Conservation (phyloP, 2,329 filamentous ascomycete species). For the Remersonia thermophila region DNA sequence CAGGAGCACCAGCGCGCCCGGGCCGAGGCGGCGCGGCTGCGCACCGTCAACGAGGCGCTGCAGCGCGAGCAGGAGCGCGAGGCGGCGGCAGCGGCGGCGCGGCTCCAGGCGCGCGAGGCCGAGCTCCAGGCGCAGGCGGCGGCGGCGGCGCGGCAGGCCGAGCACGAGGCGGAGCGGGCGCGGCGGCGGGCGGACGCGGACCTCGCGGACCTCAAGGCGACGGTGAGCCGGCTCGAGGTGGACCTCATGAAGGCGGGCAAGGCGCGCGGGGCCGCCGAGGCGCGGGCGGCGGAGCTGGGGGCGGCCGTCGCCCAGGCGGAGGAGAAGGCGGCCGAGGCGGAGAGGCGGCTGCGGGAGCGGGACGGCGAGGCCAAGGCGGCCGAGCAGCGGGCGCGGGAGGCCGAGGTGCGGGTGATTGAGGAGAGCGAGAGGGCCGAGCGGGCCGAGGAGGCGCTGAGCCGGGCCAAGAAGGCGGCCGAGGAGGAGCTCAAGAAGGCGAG, state of each 20-base stretch:
- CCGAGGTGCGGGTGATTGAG: slow-evolving; percentile 26
- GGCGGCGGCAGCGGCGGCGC: slow-evolving; percentile 30
- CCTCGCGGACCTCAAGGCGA: slow-evolving; percentile 48
- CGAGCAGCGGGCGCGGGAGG: slow-evolving; percentile 12
- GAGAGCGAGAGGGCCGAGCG: slow-evolving; percentile 21
- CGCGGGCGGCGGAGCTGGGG: slow-evolving; percentile 11
- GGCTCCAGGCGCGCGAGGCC: slow-evolving; percentile 15
- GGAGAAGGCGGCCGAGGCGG: slow-evolving; percentile 22
- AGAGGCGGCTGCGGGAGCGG: slow-evolving; percentile 19
- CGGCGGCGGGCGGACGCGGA: slow-evolving; percentile 45
- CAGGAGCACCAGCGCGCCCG: slow-evolving; percentile 57
- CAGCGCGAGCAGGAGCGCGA: slow-evolving; percentile 60
- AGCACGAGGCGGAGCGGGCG: slow-evolving; percentile 37
- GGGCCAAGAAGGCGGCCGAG: slow-evolving; percentile 11
- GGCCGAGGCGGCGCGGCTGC: slow-evolving; percentile 46
- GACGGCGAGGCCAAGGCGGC: slow-evolving; percentile 18
- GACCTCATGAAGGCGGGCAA: slow-evolving; percentile 34
- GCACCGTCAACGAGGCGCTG: slow-evolving; percentile 56
- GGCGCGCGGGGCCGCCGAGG: slow-evolving; percentile 14
- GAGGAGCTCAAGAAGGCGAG: slow-evolving; percentile 12
- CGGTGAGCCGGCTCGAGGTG: slow-evolving; percentile 48
- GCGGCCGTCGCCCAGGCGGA: slow-evolving; percentile 15
- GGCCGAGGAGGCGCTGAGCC: slow-evolving; percentile 19
- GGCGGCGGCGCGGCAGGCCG: slow-evolving; percentile 34
- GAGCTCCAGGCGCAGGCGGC: slow-evolving; percentile 25